Percentiles rank a stretch among this genome's conserved stretches.
Evolutionary conservation across 2,329 filamentous ascomycete genomes (phyloP).

Genomic region (Claviceps fusiformis): DNA sequence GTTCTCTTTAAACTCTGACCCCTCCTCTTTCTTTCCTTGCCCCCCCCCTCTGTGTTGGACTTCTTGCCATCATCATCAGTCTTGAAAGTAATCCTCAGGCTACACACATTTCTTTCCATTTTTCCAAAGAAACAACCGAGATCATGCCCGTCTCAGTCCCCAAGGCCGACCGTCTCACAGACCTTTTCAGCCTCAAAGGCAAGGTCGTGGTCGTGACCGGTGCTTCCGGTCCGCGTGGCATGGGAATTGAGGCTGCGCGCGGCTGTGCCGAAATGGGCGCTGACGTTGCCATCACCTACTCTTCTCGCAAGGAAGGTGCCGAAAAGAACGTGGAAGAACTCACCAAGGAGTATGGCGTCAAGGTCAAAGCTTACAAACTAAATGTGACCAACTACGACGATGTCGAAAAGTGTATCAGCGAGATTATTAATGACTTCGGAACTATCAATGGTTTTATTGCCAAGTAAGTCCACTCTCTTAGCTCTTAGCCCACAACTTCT

Average conservation of each 20-base stretch:
- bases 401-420: constrained; percentile 39
- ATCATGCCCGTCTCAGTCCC: constrained; percentile 44
- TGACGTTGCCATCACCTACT: constrained; percentile 58
- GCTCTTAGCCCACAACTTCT: not conserved
- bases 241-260: constrained; percentile 57
- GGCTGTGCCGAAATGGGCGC: constrained; percentile 59
- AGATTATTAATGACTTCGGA: constrained; percentile 61
- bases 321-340: constrained; percentile 54
- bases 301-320: constrained; percentile 54
- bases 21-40: not conserved
- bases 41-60: not conserved
- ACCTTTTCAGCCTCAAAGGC: constrained; percentile 59
- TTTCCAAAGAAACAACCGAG: not conserved
- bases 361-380: constrained; percentile 47
- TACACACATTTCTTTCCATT: not conserved
- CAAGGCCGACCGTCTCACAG: constrained; percentile 41
- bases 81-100: not conserved
- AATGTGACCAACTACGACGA: constrained; percentile 39
- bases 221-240: constrained; percentile 55
- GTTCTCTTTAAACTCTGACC: not conserved
- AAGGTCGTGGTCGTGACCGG: constrained; percentile 61
- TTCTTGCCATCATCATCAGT: not conserved
- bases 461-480: constrained; percentile 41
- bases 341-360: constrained; percentile 51
- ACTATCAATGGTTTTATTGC: constrained; percentile 63